Evolutionary conservation across 2,329 filamentous ascomycete species (phyloP), one percentile per base, ranked within the genome.

Genomic region (Epichloe uncinata): DNA sequence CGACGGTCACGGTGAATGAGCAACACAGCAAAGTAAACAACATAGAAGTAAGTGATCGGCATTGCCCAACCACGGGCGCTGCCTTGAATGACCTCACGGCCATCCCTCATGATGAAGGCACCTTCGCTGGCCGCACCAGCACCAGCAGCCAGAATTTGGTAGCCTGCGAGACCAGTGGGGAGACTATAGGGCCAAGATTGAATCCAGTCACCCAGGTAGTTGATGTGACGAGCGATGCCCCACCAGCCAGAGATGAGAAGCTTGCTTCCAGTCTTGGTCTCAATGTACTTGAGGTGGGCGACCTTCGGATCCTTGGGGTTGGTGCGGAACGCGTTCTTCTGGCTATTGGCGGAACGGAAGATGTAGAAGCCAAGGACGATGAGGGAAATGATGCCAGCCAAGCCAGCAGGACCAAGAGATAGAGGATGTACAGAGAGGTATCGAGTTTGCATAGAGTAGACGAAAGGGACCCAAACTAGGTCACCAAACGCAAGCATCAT

Each of bases 401-500:
- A 72, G 11, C 85, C 86, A 13, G 71, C 59, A 36, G 78, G 70
- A 1, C 89, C 89, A 5, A 97, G 81, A n/a, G 82, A 74, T 13
- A 89, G 72, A 0, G 91, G 91, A 66, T 94, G 85, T 12, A 85
- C 75, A 1, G 89, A 78, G 5, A 97, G 80, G 65, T 96, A 97
- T 42, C 87, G 82, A 7, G 84, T 81, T 67, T 95, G 90, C 36
- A 87, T 73, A 18, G 81, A 85, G 73, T 95, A 97, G 52, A 87
- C 75, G 64, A 95, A 95, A 0, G 91, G 91, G 2, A 96, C 78
- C 91, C 91, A 97, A 54, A 85, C 86, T 5, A 96, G 74, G 60
- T 97, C 91, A 50, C 89, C 91, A 63, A 96, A 96, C 2, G 87
- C 75, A 35, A 97, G 76, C 91, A 97, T 97, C 71, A 88, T 88